phyloP scores from a whole-genome alignment of 805 yeast species.

The Pichia pseudocactophila region DNA sequence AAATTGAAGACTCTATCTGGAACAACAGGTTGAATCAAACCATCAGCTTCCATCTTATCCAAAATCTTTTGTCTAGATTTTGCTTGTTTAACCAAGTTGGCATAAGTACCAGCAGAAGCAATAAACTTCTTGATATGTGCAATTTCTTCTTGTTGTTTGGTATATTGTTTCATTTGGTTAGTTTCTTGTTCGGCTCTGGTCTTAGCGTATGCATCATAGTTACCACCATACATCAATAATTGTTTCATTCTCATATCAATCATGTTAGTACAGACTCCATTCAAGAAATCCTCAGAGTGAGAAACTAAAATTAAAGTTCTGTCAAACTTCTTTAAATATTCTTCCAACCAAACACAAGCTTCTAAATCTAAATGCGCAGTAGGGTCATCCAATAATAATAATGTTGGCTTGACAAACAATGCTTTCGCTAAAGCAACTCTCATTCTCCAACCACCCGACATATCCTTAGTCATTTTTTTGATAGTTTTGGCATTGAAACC shows the following conservation, averaged over 20 bases:
- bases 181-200: slow-evolving; percentile 91
- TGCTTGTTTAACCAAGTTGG: slow-evolving; percentile 96
- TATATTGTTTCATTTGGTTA: slow-evolving; percentile 95
- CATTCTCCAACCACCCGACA: slow-evolving; percentile 99
- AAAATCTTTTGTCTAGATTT: slow-evolving; percentile 98
- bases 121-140: slow-evolving; percentile 96
- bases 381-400: slow-evolving; percentile 92
- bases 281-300: slow-evolving; percentile 98
- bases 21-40: slow-evolving; percentile 85
- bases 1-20: slow-evolving; percentile 91
- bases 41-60: slow-evolving; percentile 99
- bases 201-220: slow-evolving; percentile 93
- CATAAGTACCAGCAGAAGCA: slow-evolving; percentile 99
- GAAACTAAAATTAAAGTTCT: slow-evolving; percentile 89
- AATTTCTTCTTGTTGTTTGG: slow-evolving; percentile 97
- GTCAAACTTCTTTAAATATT: slow-evolving; percentile 89
- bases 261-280: slow-evolving; percentile 98
- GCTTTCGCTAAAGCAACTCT: slow-evolving; percentile 98
- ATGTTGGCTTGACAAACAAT: slow-evolving; percentile 93
- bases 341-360: slow-evolving; percentile 99
- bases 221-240: slow-evolving; percentile 85
- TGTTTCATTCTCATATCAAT: slow-evolving; percentile 88
- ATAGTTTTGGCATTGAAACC: slow-evolving; percentile 88
- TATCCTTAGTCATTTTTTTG: slow-evolving; percentile 89
- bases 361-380: slow-evolving; percentile 98